Percentiles rank a stretch among this genome's conserved stretches.
These are phyloP conservation scores for Silybum marianum DNA, from an alignment of 129 eudicot genomes.

Conservation along the genomic window DNA sequence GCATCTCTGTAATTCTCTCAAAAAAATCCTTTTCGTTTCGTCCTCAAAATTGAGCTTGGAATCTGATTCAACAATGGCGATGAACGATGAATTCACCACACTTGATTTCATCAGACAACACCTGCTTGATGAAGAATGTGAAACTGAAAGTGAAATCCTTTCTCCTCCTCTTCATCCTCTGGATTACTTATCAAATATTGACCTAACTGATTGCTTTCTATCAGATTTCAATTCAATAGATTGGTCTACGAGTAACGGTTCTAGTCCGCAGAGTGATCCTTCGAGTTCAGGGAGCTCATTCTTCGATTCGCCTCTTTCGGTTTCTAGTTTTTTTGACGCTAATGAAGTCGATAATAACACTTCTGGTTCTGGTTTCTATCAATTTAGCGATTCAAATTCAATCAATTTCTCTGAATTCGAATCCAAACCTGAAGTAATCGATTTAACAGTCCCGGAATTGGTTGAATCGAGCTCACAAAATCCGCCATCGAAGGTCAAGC, in stretches of 20 bases:
- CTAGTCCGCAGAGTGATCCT: slow-evolving; percentile 27
- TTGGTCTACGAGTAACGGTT: slow-evolving; percentile 3
- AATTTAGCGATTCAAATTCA: background rate
- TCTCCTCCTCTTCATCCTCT: background rate
- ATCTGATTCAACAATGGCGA: slow-evolving; percentile 6
- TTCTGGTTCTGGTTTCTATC: slow-evolving; percentile 2
- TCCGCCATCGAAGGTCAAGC: slow-evolving; percentile 35
- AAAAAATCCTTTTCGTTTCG: background rate
- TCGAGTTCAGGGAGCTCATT: slow-evolving; percentile 18
- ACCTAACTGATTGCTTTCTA: slow-evolving; percentile 19
- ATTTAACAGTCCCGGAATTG: slow-evolving; percentile 5
- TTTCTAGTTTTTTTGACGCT: slow-evolving; percentile 20
- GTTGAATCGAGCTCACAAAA: slow-evolving; percentile 23
- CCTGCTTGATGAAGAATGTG: slow-evolving; percentile 38
- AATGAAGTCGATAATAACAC: slow-evolving; percentile 7
- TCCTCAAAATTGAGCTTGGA: background rate
- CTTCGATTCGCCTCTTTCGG: slow-evolving; percentile 20
- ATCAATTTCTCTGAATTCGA: background rate
- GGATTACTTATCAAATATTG: slow-evolving; percentile 3
- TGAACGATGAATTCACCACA: slow-evolving; percentile 33
- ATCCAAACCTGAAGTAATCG: slow-evolving; percentile 13
- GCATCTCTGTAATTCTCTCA: background rate
- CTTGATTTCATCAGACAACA: slow-evolving; percentile 48
- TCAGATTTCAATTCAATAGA: background rate
- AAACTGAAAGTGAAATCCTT: background rate